Evolutionary conservation across 306 rosid genomes (phyloP), one percentile per base, ranked within the genome.

Genomic region (Ormosia emarginata): DNA sequence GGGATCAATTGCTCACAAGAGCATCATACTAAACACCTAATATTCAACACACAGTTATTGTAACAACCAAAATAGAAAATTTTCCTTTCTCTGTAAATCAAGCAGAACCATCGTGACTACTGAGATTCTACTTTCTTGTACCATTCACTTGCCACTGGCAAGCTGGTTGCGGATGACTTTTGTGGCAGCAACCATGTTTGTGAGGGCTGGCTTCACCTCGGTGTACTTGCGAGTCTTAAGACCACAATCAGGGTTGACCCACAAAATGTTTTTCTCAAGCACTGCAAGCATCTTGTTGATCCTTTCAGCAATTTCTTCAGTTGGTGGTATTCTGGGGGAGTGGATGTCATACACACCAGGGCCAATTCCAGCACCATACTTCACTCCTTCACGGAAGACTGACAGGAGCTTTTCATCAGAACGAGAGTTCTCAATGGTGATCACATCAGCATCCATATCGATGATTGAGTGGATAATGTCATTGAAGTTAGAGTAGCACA

Each of bases 361-460:
- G 33, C 96, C 98, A 44, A 91, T 93, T 63, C 98, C 97, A 24
- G 98, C 97, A 50, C 98, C 98, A 37, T 93, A 91, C 91, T 91
- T 93, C 18, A 93, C 98, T 81, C 98, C 98, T 73, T 90, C 98
- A 0, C 96, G 96, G 93, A 93, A 93, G 39, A 93, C 97, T 0
- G 96, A 91, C 36, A 93, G 79, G 17, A 93, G 97, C 90, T 93
- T 93, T 77, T 93, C 97, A 63, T 93, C 97, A 0, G 97, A 93
- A n/a, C 97, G 94, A 24, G 97, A 93, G 81, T 93, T 93, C 92
- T 93, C 97, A 36, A 93, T 93, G 80, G 97, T 93, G 88, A 93
- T 93, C 84, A 93, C 97, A 81, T 93, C 97, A 32, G 97, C 97
- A 67, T 93, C 97, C 97, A 93, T 93, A 78, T 93, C 90, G 32